Evolutionary conservation across 768 basidiomycete genomes (phyloP).

Genomic region (Russula brevipes): DNA sequence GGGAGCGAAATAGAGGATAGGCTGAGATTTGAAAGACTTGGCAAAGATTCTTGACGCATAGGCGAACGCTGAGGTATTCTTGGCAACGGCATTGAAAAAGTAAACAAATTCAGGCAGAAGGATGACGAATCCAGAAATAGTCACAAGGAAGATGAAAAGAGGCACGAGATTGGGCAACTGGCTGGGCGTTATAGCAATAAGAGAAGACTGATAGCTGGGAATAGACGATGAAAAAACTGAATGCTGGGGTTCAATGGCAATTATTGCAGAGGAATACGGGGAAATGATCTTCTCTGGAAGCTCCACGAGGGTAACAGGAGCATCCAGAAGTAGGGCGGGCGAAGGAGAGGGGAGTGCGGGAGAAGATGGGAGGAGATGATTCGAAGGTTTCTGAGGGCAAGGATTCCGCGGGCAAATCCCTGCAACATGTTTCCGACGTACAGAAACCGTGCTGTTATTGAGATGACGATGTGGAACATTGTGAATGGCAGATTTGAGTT

Average conservation of each 20-base stretch:
- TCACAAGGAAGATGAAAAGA: neutral
- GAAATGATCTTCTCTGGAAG: neutral
- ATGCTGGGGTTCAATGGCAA: neutral
- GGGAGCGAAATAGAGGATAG: neutral
- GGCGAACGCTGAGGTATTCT: neutral
- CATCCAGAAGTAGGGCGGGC: neutral
- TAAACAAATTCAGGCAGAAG: neutral
- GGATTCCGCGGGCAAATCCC: conserved; percentile 4
- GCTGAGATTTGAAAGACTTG: neutral
- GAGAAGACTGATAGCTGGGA: conserved; percentile 9
- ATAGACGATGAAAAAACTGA: neutral
- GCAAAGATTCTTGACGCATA: neutral
- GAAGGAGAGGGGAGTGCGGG: neutral
- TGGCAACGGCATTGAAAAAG: neutral
- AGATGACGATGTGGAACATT: conserved; percentile 11
- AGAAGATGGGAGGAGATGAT: neutral
- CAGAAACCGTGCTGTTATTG: conserved; percentile 10
- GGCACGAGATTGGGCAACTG: neutral
- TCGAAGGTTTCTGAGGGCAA: conserved; percentile 6
- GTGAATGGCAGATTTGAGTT: neutral
- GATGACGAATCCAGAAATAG: conserved; percentile 3
- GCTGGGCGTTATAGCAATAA: neutral
- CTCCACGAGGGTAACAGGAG: neutral
- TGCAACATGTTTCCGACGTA: conserved; percentile 3
- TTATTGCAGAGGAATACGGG: neutral